phyloP scores from a whole-genome alignment of 768 basidiomycete species.

The Phylloporus rhodoxanthus region DNA sequence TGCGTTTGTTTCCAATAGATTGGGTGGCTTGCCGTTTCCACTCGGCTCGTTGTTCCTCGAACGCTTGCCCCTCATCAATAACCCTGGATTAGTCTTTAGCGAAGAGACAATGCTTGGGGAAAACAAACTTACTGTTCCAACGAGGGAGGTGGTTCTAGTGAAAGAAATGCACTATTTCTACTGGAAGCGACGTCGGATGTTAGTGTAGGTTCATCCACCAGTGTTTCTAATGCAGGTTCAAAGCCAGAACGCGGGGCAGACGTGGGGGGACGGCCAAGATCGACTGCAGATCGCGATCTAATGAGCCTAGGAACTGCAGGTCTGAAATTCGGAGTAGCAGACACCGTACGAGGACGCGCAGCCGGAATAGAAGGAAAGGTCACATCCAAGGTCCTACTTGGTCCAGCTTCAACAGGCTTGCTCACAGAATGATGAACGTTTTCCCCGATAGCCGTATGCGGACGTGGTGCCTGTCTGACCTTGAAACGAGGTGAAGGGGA shows the following conservation, averaged over 20 bases:
- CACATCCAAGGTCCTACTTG: neutral
- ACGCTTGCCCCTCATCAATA: slow-evolving; percentile 53
- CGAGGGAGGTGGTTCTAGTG: slow-evolving; percentile 57
- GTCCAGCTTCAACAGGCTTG: slow-evolving; percentile 33
- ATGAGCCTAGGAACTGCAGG: slow-evolving; percentile 1
- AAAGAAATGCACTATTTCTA: slow-evolving; percentile 45
- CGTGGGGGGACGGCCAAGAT: slow-evolving; percentile 12
- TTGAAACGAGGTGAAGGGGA: slow-evolving; percentile 72
- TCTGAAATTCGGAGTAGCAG: slow-evolving; percentile 2
- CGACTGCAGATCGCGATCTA: slow-evolving; percentile 22
- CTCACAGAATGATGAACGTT: slow-evolving; percentile 47
- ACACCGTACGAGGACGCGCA: slow-evolving; percentile 21
- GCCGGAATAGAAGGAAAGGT: slow-evolving; percentile 8
- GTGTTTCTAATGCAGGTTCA: slow-evolving; percentile 18
- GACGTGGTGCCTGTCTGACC: slow-evolving; percentile 34
- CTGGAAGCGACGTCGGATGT: neutral
- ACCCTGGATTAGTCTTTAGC: slow-evolving; percentile 41
- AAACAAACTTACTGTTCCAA: slow-evolving; percentile 36
- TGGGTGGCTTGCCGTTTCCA: slow-evolving; percentile 61
- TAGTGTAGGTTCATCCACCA: slow-evolving; percentile 11
- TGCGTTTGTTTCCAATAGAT: slow-evolving; percentile 61
- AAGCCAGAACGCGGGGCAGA: slow-evolving; percentile 6
- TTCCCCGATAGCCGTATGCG: slow-evolving; percentile 14
- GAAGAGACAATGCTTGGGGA: neutral
- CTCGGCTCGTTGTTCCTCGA: slow-evolving; percentile 56